Percentiles rank a stretch among this genome's conserved stretches.
Conservation (phyloP, 2,329 filamentous ascomycete genomes). For the Fusarium sp. region DNA sequence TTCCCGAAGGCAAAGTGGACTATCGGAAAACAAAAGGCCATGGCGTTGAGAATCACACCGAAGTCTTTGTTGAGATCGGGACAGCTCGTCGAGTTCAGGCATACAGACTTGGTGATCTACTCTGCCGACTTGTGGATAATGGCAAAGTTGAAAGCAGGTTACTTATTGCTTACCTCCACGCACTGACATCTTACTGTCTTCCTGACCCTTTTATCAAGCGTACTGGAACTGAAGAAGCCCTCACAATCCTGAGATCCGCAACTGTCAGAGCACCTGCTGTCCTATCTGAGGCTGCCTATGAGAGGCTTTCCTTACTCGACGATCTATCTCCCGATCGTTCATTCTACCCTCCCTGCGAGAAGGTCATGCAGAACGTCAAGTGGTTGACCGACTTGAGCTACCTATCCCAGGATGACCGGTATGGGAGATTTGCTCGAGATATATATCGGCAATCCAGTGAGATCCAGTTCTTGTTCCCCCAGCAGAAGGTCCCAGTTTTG, state of each 20-base stretch:
- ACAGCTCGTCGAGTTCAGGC: slow-evolving; percentile 50
- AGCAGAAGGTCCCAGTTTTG: accelerated
- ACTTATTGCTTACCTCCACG: slow-evolving; percentile 65
- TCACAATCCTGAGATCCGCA: slow-evolving; percentile 63
- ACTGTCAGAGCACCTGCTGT: slow-evolving; percentile 56
- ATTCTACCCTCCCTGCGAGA: slow-evolving; percentile 59
- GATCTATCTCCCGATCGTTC: slow-evolving; percentile 48
- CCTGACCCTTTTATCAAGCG: slow-evolving; percentile 61
- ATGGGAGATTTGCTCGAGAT: slow-evolving; percentile 39
- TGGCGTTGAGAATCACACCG: slow-evolving; percentile 47
- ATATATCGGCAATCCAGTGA: neutral
- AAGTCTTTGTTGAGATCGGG: slow-evolving; percentile 53
- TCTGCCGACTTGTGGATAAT: slow-evolving; percentile 65
- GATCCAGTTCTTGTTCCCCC: slow-evolving; percentile 29
- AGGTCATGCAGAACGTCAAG: slow-evolving; percentile 61
- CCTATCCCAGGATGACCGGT: slow-evolving; percentile 61
- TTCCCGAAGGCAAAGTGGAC: slow-evolving; percentile 53
- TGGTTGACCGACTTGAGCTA: slow-evolving; percentile 59
- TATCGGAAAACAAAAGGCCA: neutral
- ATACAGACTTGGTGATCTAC: slow-evolving; percentile 63
- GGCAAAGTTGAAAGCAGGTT: slow-evolving; percentile 66
- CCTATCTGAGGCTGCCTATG: neutral
- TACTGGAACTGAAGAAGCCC: slow-evolving; percentile 68
- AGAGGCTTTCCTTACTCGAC: neutral
- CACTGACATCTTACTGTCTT: slow-evolving; percentile 65